These are phyloP conservation scores for Chaetothyriales sp. DNA, from an alignment of 2,329 filamentous ascomycete species.

Conservation along the genomic window DNA sequence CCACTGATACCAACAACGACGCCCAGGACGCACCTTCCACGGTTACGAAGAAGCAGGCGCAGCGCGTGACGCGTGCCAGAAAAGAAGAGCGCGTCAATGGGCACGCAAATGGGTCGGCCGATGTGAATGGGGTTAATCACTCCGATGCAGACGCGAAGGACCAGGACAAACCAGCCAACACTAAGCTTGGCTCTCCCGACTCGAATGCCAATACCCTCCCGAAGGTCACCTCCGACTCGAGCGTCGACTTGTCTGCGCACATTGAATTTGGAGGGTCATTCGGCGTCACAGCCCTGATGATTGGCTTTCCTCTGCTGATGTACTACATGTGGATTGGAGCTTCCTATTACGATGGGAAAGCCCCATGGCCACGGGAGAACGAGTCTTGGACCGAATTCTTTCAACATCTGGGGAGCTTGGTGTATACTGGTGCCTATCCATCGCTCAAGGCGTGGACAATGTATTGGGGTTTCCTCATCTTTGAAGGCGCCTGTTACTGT, in stretches of 20 bases:
- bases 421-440: conserved; percentile 75
- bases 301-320: conserved; percentile 86
- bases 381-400: conserved; percentile 59
- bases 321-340: conserved; percentile 99
- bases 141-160: conserved; percentile 12
- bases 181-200: conserved; percentile 5
- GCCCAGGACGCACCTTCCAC: neutral
- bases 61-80: neutral
- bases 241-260: conserved; percentile 35
- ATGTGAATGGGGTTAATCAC: conserved; percentile 12
- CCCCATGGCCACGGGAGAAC: conserved; percentile 51
- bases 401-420: conserved; percentile 52
- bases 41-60: conserved; percentile 1
- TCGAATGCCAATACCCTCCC: conserved; percentile 26
- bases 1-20: conserved; percentile 5
- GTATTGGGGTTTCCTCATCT: conserved; percentile 86
- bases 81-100: conserved; percentile 3
- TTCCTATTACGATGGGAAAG: conserved; percentile 74
- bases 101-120: conserved; percentile 6
- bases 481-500: conserved; percentile 71
- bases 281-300: conserved; percentile 76
- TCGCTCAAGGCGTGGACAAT: conserved; percentile 70
- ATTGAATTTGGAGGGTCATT: conserved; percentile 75
- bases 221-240: conserved; percentile 28
- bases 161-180: conserved; percentile 2